A percentile compares a stretch with the other conserved stretches of the same genome.
Evolutionary conservation across 164 flowering plant species (phyloP).

Genomic region (Vitis rotundifolia): DNA sequence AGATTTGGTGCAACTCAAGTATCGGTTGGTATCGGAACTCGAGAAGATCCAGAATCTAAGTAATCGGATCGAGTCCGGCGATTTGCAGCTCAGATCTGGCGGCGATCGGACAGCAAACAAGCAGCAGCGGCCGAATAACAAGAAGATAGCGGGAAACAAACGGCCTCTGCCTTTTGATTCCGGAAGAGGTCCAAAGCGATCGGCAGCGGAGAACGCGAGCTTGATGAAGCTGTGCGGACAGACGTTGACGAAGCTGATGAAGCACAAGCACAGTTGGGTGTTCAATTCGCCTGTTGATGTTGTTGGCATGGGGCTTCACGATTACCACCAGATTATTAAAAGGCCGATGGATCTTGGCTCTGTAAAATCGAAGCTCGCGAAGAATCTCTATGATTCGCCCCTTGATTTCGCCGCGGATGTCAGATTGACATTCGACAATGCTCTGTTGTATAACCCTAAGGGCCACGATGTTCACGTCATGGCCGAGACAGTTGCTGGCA

Average conservation of each 20-base stretch:
- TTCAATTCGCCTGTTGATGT: constrained; percentile 78
- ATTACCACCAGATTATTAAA: constrained; percentile 66
- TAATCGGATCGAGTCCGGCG: constrained; percentile 54
- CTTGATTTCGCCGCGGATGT: constrained; percentile 74
- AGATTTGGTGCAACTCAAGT: constrained; percentile 56
- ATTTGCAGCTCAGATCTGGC: constrained; percentile 30
- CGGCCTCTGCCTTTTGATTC: constrained; percentile 31
- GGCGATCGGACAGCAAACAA: neutral
- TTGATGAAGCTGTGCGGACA: constrained; percentile 59
- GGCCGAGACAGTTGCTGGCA: constrained; percentile 44
- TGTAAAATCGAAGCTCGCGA: constrained; percentile 54
- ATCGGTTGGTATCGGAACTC: constrained; percentile 49
- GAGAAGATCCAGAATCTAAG: constrained; percentile 51
- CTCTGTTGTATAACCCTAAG: constrained; percentile 73
- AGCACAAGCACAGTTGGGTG: constrained; percentile 61
- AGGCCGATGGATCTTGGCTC: constrained; percentile 93
- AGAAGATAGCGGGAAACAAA: constrained; percentile 46
- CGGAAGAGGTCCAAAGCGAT: constrained; percentile 33
- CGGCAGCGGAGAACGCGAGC: constrained; percentile 21
- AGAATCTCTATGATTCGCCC: constrained; percentile 47
- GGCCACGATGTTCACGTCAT: constrained; percentile 60
- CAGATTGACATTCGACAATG: constrained; percentile 75
- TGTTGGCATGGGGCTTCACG: constrained; percentile 64
- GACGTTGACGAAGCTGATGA: constrained; percentile 61
- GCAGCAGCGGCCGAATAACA: constrained; percentile 9